These are phyloP conservation scores for Nakaseomyces glabratus DNA, from an alignment of 1,139 yeast species.

Conservation along the genomic window DNA sequence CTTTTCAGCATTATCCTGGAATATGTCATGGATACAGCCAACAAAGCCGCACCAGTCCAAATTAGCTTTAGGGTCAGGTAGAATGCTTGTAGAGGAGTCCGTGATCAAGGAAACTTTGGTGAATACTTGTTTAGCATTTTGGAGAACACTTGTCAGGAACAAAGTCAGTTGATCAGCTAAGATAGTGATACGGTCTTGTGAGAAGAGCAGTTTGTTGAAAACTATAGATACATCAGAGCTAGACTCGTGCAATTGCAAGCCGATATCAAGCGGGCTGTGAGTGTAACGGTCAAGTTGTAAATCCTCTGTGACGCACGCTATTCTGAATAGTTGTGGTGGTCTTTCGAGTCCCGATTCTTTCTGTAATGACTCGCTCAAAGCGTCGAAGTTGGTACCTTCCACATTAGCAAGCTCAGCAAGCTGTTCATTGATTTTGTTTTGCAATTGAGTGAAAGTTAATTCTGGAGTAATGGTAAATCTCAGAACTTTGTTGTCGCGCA, in stretches of 20 bases:
- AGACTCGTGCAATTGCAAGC: constrained; percentile 17
- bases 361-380: constrained; percentile 47
- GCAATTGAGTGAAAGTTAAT: constrained; percentile 45
- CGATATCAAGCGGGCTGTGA: constrained; percentile 25
- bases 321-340: constrained; percentile 51
- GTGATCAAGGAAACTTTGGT: constrained; percentile 66
- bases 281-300: constrained; percentile 19
- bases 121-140: constrained; percentile 37
- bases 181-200: constrained; percentile 55
- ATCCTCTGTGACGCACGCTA: constrained; percentile 18
- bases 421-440: constrained; percentile 14
- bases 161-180: constrained; percentile 65
- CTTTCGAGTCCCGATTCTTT: constrained; percentile 42
- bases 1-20: constrained; percentile 69
- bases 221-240: constrained; percentile 16
- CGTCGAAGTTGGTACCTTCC: constrained; percentile 45
- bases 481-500: constrained; percentile 47
- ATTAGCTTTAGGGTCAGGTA: constrained; percentile 85
- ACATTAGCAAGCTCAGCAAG: constrained; percentile 34
- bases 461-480: constrained; percentile 50
- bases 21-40: constrained; percentile 95
- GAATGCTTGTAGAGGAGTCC: constrained; percentile 41
- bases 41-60: constrained; percentile 86
- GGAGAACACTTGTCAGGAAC: constrained; percentile 37
- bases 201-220: constrained; percentile 72